phyloP scores from a whole-genome alignment of 306 rosid species.

The Adenanthera pavonina region DNA sequence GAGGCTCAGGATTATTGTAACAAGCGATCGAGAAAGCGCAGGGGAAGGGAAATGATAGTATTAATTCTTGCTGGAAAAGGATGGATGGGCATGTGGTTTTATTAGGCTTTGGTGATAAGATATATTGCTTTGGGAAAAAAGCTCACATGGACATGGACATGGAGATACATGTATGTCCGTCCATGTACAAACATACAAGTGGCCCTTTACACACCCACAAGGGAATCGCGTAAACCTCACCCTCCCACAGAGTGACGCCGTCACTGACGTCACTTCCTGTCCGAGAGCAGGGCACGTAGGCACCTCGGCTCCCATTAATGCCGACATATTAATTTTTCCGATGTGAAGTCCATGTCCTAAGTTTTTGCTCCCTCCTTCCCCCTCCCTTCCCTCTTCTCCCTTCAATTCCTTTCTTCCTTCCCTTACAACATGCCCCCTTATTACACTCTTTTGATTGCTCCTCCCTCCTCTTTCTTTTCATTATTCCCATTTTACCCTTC shows the following conservation, averaged over 20 bases:
- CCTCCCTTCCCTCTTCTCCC: not conserved
- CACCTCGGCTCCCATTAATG: conserved; percentile 56
- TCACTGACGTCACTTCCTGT: conserved; percentile 47
- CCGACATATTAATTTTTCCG: conserved; percentile 58
- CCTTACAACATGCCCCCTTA: too few species aligned
- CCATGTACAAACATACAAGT: too few species aligned
- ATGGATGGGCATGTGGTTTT: not conserved
- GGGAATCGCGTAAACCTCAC: not conserved
- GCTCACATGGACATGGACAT: conserved; percentile 15
- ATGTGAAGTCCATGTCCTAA: conserved; percentile 43
- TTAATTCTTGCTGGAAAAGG: too few species aligned
- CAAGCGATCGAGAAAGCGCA: too few species aligned
- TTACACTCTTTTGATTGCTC: not conserved
- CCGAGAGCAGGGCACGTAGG: conserved; percentile 68
- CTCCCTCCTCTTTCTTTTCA: not conserved
- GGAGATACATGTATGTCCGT: too few species aligned
- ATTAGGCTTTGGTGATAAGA: not conserved
- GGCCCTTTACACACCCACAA: not conserved
- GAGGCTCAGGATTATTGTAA: not conserved
- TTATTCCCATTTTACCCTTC: not conserved
- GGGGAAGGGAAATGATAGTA: not conserved
- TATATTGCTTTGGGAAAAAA: not conserved
- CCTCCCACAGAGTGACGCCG: not conserved
- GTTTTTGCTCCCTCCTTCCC: not conserved
- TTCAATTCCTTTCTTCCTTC: too few species aligned